Percentiles rank a stretch among this genome's conserved stretches.
Evolutionary conservation across 345 rosid species (phyloP).

Genomic region (Hypericum androsaemum): DNA sequence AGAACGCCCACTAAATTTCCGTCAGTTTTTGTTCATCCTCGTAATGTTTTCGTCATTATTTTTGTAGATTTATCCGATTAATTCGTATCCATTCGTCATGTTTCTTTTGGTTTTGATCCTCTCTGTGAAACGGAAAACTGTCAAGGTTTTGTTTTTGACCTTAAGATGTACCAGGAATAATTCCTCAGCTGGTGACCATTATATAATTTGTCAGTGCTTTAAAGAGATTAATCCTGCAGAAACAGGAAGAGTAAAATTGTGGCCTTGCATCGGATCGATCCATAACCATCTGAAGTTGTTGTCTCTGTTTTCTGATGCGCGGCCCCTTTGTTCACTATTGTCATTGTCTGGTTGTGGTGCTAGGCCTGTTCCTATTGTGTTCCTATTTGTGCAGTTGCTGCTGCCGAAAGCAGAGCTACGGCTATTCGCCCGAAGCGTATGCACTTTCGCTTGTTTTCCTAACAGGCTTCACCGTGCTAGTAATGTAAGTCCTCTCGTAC

Average conservation of each 20-base stretch:
- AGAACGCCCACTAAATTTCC: conserved; percentile 14
- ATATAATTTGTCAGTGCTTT: no score
- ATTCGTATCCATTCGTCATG: no score
- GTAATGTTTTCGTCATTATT: neutral
- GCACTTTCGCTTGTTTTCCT: conserved; percentile 33
- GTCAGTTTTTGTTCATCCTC: conserved; percentile 11
- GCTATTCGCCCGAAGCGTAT: conserved; percentile 33
- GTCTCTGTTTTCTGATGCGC: conserved; percentile 14
- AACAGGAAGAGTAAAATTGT: no score
- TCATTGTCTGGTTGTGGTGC: conserved; percentile 34
- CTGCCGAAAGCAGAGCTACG: conserved; percentile 9
- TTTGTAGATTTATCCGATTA: neutral
- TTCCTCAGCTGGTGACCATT: no score
- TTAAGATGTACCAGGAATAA: no score
- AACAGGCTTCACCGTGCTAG: conserved; percentile 36
- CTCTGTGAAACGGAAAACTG: no score
- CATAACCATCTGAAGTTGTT: no score
- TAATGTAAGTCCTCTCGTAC: conserved; percentile 22
- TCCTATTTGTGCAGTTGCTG: conserved; percentile 32
- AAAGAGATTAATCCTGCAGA: no score
- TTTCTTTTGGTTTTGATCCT: no score
- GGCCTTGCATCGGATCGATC: no score
- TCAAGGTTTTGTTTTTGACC: no score
- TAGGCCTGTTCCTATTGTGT: conserved; percentile 29
- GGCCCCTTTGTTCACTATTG: conserved; percentile 33